Evolutionary conservation across 768 basidiomycete species (phyloP).

Genomic region (Lactarius deliciosus): DNA sequence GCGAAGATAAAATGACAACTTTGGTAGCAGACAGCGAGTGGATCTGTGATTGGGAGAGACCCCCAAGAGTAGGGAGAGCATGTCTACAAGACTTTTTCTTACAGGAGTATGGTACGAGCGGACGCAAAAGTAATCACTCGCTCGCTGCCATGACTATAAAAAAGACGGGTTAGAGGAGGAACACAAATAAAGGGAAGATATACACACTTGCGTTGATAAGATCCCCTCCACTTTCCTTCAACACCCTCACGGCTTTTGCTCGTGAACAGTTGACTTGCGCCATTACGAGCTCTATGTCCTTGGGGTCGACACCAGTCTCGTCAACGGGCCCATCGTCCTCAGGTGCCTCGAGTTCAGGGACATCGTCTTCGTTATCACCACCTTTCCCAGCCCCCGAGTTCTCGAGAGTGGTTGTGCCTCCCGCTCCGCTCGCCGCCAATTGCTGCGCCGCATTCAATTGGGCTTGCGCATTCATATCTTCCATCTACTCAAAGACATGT

Average conservation of each 20-base stretch:
- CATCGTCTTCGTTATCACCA: constrained; percentile 67
- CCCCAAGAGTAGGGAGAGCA: constrained; percentile 10
- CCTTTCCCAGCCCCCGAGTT: constrained; percentile 55
- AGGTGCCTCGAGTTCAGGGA: constrained; percentile 78
- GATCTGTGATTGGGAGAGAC: constrained; percentile 3
- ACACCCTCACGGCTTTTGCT: constrained; percentile 85
- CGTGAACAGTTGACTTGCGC: constrained; percentile 86
- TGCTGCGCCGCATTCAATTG: constrained; percentile 80
- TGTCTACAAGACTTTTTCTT: constrained; percentile 16
- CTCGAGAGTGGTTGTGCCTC: constrained; percentile 48
- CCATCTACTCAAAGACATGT: constrained; percentile 50
- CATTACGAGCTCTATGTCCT: constrained; percentile 96
- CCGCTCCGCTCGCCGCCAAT: constrained; percentile 54
- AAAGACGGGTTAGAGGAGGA: background rate
- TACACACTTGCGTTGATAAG: constrained; percentile 94
- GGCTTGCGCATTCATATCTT: constrained; percentile 83
- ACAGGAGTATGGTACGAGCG: constrained; percentile 34
- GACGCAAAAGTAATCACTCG: constrained; percentile 54
- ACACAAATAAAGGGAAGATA: constrained; percentile 8
- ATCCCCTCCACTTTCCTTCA: constrained; percentile 92
- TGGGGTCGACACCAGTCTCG: constrained; percentile 86
- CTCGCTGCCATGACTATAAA: constrained; percentile 85
- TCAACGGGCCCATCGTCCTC: constrained; percentile 83
- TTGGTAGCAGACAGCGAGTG: constrained; percentile 12
- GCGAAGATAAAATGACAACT: constrained; percentile 34